Base-by-base conservation (phyloP, 2,329 filamentous ascomycete genomes). In the Phyllosticta ampelicida region DNA sequence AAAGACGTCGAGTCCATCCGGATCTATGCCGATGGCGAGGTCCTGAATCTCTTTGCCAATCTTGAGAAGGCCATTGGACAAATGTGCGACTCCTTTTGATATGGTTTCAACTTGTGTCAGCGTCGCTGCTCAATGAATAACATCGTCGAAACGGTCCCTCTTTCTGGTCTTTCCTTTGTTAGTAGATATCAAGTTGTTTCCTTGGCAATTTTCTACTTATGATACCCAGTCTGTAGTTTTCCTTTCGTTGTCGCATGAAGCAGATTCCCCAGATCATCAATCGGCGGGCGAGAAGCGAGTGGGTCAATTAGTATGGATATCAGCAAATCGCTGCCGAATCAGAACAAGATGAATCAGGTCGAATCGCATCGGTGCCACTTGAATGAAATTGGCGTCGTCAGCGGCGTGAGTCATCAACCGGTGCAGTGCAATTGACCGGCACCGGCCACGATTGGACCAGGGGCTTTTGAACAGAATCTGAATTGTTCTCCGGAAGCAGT, bases 1-100 rank as follows among this genome's bases (percentile, higher is more conserved):
- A 71, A 68, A 60, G 71, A 73, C 28, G 72, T 72, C 11, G 70
- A 74, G 61, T 73, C 71, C 13, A 74, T 74, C 65, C 73, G 71
- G 60, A 74, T 74, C 55, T 74, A 74, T 62, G 72, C 72, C 44
- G 72, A 74, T 55, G 71, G 70, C 21, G 70, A 73, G 44, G 72
- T 73, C 21, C 66, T 74, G 26, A 72, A 67, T 56, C 66, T 74
- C 3, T 74, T 74, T 60, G 70, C 69, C 9, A 71, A 74, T 60
- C 74, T 74, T 51, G 71, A 74, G 56, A 69, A 70, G 60, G 72
- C 72, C 21, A 72, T 74, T 53, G 70, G 70, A 53, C 67, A 71
- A 62, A 73, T 74, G 72, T 74, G 72, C 64, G 72, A 74, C 6
- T 44, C 36, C 13, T 44, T 2, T n/a, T 44, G 36, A 44, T 5